Percentiles rank a stretch among this genome's conserved stretches.
Conservation (phyloP, 768 basidiomycete species). For the Asterophora lycoperdoides region DNA sequence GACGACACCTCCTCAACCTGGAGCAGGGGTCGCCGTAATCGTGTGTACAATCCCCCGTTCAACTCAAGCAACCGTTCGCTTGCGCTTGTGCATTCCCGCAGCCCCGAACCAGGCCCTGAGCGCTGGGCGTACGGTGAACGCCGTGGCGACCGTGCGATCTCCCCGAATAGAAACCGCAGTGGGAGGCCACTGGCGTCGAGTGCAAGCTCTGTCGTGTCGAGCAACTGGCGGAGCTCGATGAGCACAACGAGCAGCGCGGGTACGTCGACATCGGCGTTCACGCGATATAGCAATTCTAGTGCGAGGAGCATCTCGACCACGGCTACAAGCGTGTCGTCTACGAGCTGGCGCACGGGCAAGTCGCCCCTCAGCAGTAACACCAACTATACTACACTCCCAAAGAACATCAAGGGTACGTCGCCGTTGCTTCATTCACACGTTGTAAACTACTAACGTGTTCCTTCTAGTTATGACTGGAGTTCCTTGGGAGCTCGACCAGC, state of each 20-base stretch:
- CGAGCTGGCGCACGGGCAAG: slow-evolving; percentile 66
- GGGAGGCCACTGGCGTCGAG: slow-evolving; percentile 51
- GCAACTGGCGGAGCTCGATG: slow-evolving; percentile 78
- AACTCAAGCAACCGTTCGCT: slow-evolving; percentile 17
- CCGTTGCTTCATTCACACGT: slow-evolving; percentile 7
- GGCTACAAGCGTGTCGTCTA: slow-evolving; percentile 74
- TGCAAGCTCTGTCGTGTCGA: slow-evolving; percentile 58
- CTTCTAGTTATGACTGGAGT: slow-evolving; percentile 67
- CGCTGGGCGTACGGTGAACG: slow-evolving; percentile 30
- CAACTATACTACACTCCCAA: slow-evolving; percentile 39
- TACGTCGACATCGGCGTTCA: slow-evolving; percentile 69
- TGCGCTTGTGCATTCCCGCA: slow-evolving; percentile 20
- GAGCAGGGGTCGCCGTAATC: slow-evolving; percentile 43
- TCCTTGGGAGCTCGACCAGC: slow-evolving; percentile 68
- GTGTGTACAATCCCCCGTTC: slow-evolving; percentile 6
- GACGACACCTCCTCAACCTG: slow-evolving; percentile 44
- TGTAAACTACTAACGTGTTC: slow-evolving; percentile 4
- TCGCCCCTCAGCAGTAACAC: slow-evolving; percentile 24
- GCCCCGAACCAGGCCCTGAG: slow-evolving; percentile 27
- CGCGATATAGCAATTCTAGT: slow-evolving; percentile 75
- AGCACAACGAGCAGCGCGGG: slow-evolving; percentile 65
- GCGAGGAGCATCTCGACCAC: slow-evolving; percentile 71
- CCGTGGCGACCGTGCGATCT: slow-evolving; percentile 41
- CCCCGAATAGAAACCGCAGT: slow-evolving; percentile 59
- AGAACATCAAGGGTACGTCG: slow-evolving; percentile 80